Evolutionary conservation across 108 stramenopile genomes (phyloP).

Genomic region (Cyclotella atomus): DNA sequence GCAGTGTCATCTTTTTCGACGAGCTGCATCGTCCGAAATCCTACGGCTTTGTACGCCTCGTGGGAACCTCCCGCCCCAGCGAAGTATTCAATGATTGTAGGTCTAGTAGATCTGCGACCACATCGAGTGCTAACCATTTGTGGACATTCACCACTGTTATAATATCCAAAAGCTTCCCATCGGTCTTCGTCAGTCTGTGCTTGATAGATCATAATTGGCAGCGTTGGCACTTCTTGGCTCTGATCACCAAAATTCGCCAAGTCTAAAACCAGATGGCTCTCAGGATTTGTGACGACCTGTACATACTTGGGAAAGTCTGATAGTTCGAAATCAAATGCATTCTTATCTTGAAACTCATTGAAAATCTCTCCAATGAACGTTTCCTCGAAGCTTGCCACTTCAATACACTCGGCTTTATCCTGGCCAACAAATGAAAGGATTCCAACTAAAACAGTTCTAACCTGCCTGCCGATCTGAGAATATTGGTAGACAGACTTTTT

Average conservation of each 20-base stretch:
- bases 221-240: slow-evolving; percentile 4
- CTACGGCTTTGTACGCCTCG: slow-evolving; percentile 1
- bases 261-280: neutral
- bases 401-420: slow-evolving; percentile 5
- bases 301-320: slow-evolving; percentile 9
- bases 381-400: neutral
- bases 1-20: neutral
- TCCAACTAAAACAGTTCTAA: slow-evolving; percentile 9
- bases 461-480: neutral
- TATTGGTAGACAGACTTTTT: neutral
- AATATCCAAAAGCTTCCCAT: slow-evolving; percentile 10
- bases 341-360: slow-evolving; percentile 3
- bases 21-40: neutral
- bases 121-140: neutral
- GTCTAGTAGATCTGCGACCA: slow-evolving; percentile 5
- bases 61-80: slow-evolving; percentile 6
- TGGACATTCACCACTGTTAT: neutral
- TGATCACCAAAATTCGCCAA: slow-evolving; percentile 3
- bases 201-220: neutral
- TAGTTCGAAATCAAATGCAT: neutral
- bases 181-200: neutral
- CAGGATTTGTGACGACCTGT: slow-evolving; percentile 5
- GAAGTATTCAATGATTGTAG: slow-evolving; percentile 7
- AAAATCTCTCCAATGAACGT: slow-evolving; percentile 1
- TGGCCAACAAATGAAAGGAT: neutral